These are phyloP conservation scores for Hysterangium stoloniferum DNA, from an alignment of 768 basidiomycete species.

Conservation along the genomic window DNA sequence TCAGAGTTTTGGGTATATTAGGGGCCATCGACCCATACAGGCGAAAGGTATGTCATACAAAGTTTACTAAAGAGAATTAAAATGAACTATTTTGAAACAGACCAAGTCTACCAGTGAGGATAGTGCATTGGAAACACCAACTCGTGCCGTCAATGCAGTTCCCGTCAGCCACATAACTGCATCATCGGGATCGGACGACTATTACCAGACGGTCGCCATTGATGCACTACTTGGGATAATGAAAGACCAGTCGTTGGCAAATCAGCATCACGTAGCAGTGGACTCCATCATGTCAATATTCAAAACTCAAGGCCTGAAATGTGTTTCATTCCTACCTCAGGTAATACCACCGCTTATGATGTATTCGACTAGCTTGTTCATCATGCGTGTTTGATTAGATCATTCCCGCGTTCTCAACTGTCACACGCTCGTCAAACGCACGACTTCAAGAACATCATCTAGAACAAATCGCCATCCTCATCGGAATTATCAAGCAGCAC, in stretches of 20 bases:
- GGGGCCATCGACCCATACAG: slow-evolving; percentile 95
- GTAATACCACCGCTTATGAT: slow-evolving; percentile 32
- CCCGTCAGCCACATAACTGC: slow-evolving; percentile 55
- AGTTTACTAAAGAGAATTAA: slow-evolving; percentile 10
- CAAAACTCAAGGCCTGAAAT: slow-evolving; percentile 95
- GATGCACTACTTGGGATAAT: slow-evolving; percentile 79
- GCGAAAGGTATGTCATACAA: slow-evolving; percentile 58
- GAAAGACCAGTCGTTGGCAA: slow-evolving; percentile 80
- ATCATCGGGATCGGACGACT: slow-evolving; percentile 76
- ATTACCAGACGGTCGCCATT: slow-evolving; percentile 95
- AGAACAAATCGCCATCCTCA: slow-evolving; percentile 90
- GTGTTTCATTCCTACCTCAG: slow-evolving; percentile 91
- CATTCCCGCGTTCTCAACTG: slow-evolving; percentile 88
- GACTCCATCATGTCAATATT: slow-evolving; percentile 99
- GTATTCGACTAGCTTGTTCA: background rate
- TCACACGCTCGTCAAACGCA: slow-evolving; percentile 74
- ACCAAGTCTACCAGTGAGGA: slow-evolving; percentile 62
- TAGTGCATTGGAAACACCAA: slow-evolving; percentile 45
- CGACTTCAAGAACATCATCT: slow-evolving; percentile 89
- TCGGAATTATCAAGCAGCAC: slow-evolving; percentile 95
- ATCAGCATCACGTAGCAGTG: slow-evolving; percentile 87
- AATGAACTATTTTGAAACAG: slow-evolving; percentile 21
- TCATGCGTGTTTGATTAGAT: slow-evolving; percentile 33
- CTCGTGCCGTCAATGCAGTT: slow-evolving; percentile 60
- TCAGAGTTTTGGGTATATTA: slow-evolving; percentile 91